A percentile compares a stretch with the other conserved stretches of the same genome.
Conservation (phyloP, 75 land plant species). For the Gnetum montanum region DNA sequence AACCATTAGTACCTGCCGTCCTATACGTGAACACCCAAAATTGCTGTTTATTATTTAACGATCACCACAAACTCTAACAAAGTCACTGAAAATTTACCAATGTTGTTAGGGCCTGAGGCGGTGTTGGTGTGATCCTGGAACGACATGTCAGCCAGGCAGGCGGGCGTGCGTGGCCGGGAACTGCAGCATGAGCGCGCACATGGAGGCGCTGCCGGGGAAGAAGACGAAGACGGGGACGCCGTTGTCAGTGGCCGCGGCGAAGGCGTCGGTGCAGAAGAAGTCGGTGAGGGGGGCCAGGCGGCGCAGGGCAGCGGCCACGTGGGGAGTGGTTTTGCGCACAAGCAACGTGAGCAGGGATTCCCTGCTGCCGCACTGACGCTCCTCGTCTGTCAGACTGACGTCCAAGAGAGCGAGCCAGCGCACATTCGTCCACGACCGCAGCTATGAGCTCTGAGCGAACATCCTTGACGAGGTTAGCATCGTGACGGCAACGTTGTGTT, state of each 20-base stretch:
- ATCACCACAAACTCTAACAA: too few species aligned
- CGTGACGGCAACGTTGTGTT: slow-evolving; percentile 26
- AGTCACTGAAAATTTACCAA: too few species aligned
- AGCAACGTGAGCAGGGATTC: background rate
- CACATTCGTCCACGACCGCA: slow-evolving; percentile 6
- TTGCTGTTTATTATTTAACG: too few species aligned
- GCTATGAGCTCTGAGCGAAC: slow-evolving; percentile 6
- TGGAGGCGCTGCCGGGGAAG: slow-evolving; percentile 4
- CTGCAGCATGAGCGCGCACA: slow-evolving; percentile 6
- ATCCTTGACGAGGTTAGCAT: background rate
- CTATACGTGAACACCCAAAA: too few species aligned
- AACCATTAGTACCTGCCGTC: too few species aligned
- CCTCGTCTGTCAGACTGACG: slow-evolving; percentile 5
- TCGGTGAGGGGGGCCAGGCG: slow-evolving; percentile 10
- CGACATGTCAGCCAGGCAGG: too few species aligned
- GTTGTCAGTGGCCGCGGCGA: slow-evolving; percentile 1
- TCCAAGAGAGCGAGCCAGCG: background rate
- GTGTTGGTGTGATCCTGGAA: too few species aligned
- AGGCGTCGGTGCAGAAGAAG: slow-evolving; percentile 12
- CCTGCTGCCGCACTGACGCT: slow-evolving; percentile 4
- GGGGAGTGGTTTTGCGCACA: background rate
- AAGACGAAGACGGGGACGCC: slow-evolving; percentile 4
- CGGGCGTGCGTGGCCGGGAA: slow-evolving; percentile 4
- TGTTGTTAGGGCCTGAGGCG: too few species aligned
- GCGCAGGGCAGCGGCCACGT: background rate